Conservation (phyloP, 2,329 filamentous ascomycete genomes). For the Lasiodiplodia theobromae region DNA sequence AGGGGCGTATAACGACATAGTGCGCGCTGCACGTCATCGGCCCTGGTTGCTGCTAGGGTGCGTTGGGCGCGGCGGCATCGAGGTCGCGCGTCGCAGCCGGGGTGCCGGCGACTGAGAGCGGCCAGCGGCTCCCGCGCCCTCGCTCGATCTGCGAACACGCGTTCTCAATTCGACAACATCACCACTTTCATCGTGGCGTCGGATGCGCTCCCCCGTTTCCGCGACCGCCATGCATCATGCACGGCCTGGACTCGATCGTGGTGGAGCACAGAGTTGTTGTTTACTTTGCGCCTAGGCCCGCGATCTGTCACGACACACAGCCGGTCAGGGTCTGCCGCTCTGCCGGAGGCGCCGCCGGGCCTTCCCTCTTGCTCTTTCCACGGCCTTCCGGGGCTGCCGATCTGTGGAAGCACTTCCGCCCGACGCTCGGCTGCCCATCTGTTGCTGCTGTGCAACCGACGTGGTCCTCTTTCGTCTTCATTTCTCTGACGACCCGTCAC, state of each 20-base stretch:
- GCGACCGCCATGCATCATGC: constrained; percentile 15
- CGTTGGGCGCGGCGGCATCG: not conserved
- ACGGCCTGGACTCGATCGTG: constrained; percentile 3
- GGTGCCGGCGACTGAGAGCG: not conserved
- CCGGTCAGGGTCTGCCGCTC: constrained; percentile 3
- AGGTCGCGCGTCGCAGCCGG: not conserved
- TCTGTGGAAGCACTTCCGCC: constrained; percentile 1
- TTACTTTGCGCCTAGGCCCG: not conserved
- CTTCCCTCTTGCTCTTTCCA: too few relatives aligned
- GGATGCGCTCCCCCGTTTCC: constrained; percentile 24
- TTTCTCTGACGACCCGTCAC: not conserved
- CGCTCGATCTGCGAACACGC: constrained; percentile 24
- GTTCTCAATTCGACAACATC: constrained; percentile 14
- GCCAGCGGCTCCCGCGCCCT: constrained; percentile 6
- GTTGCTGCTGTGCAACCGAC: constrained; percentile 9
- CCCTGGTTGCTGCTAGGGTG: not conserved
- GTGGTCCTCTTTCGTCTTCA: not conserved
- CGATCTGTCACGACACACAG: constrained; percentile 1
- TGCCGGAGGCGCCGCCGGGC: constrained; percentile 10
- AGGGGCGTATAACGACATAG: not conserved
- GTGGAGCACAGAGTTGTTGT: not conserved
- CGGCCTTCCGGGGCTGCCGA: constrained; percentile 6
- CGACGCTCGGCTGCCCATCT: not conserved
- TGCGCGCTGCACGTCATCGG: constrained; percentile 21
- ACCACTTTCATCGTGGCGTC: constrained; percentile 6